Percentiles rank a stretch among this genome's conserved stretches.
phyloP scores from a whole-genome alignment of 352 stramenopile species.

The Phytophthora aleatoria region DNA sequence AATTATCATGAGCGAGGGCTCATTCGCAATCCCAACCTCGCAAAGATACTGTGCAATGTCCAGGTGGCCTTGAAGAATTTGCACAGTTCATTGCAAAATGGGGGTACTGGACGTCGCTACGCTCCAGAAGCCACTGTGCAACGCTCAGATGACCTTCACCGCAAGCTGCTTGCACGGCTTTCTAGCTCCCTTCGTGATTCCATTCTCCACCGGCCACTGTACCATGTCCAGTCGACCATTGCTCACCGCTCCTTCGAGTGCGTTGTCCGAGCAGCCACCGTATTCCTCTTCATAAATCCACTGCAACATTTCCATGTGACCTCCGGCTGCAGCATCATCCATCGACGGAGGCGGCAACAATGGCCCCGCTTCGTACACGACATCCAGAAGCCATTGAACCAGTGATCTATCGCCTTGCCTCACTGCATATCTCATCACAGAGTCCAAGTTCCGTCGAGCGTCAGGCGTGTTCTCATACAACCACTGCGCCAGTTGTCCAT shows the following conservation, averaged over 20 bases:
- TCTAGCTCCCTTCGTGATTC: slow-evolving; percentile 2
- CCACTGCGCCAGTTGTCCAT: slow-evolving; percentile 8
- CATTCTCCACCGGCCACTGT: slow-evolving; percentile 5
- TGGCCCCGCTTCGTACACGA: slow-evolving; percentile 4
- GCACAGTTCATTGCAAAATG: slow-evolving; percentile 13
- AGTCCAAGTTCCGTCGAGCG: slow-evolving; percentile 1
- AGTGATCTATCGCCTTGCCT: neutral
- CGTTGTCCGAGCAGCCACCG: slow-evolving; percentile 1
- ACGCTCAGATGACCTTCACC: slow-evolving; percentile 6
- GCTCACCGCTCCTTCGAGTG: slow-evolving; percentile 10
- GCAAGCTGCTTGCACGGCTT: slow-evolving; percentile 8
- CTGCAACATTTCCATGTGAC: slow-evolving; percentile 15
- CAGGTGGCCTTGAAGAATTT: slow-evolving; percentile 5
- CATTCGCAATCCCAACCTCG: neutral
- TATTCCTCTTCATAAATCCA: slow-evolving; percentile 16
- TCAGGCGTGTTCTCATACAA: slow-evolving; percentile 17
- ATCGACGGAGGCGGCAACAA: slow-evolving; percentile 9
- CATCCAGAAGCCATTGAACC: slow-evolving; percentile 14
- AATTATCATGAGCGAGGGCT: slow-evolving; percentile 6
- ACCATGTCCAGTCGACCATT: slow-evolving; percentile 14
- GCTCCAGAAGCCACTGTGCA: slow-evolving; percentile 12
- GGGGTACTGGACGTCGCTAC: neutral
- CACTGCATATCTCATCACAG: slow-evolving; percentile 7
- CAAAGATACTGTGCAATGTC: slow-evolving; percentile 19
- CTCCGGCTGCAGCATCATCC: slow-evolving; percentile 15